A percentile compares a stretch with the other conserved stretches of the same genome.
Evolutionary conservation across 495 filamentous ascomycete genomes (phyloP).

Genomic region (Aspergillus wentii): DNA sequence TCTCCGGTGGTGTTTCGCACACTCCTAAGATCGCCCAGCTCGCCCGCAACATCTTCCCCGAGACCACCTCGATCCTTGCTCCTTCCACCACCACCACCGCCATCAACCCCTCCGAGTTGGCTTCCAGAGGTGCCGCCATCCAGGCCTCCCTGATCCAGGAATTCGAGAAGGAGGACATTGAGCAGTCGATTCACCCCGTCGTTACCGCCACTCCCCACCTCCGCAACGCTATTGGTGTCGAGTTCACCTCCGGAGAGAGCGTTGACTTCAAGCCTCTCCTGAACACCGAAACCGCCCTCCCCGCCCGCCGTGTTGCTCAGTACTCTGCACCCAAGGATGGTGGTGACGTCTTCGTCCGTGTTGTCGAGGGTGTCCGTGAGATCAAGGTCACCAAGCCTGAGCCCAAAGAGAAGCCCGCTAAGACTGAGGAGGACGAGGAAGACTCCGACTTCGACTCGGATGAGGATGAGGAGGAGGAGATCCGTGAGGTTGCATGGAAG

Average conservation of each 20-base stretch:
- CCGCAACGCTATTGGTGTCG: conserved; percentile 79
- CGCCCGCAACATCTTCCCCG: conserved; percentile 72
- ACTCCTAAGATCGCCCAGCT: conserved; percentile 85
- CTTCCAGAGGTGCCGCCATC: conserved; percentile 86
- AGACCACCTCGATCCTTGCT: conserved; percentile 71
- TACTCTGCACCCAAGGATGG: conserved; percentile 69
- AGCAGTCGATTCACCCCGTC: conserved; percentile 90
- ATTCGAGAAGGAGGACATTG: conserved; percentile 89
- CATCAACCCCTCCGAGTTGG: conserved; percentile 89
- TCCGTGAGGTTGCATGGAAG: conserved; percentile 89
- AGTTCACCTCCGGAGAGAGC: conserved; percentile 60
- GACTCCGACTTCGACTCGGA: conserved; percentile 60
- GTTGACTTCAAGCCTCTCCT: conserved; percentile 73
- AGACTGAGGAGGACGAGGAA: conserved; percentile 55
- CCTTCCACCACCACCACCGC: conserved; percentile 71
- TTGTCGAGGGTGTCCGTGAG: conserved; percentile 79
- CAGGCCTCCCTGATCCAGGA: conserved; percentile 90
- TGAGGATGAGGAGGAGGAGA: conserved; percentile 76
- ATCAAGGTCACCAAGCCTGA: conserved; percentile 89
- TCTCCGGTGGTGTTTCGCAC: conserved; percentile 88
- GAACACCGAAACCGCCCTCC: conserved; percentile 80
- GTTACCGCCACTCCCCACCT: conserved; percentile 92
- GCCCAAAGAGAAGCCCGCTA: conserved; percentile 59
- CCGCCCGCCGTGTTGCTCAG: conserved; percentile 75
- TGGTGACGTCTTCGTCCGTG: conserved; percentile 78